Conservation (phyloP, 2,329 filamentous ascomycete species). For the Pleoardoris graminearum region DNA sequence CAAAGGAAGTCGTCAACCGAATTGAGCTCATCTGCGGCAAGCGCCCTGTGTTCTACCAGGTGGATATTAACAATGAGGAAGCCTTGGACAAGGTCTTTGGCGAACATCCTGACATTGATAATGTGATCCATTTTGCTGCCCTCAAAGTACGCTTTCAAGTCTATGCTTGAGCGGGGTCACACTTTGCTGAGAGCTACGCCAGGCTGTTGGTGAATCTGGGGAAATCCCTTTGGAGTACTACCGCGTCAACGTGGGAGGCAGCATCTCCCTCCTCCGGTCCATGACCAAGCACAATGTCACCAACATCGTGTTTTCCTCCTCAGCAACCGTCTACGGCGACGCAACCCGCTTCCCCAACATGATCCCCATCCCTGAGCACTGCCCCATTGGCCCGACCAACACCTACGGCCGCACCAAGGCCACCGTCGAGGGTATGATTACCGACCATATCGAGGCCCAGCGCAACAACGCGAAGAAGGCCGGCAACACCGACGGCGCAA, state of each 20-base stretch:
- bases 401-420: constrained; percentile 97
- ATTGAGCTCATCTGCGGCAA: constrained; percentile 93
- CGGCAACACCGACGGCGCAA: constrained; percentile 66
- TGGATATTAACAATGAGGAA: constrained; percentile 84
- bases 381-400: constrained; percentile 95
- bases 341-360: constrained; percentile 94
- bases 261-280: constrained; percentile 79
- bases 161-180: too few species aligned
- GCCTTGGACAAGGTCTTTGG: constrained; percentile 84
- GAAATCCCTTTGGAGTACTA: constrained; percentile 98
- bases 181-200: constrained; percentile 20
- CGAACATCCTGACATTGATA: constrained; percentile 91
- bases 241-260: constrained; percentile 92
- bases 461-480: constrained; percentile 80
- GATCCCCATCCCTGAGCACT: constrained; percentile 98
- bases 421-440: constrained; percentile 88
- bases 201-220: constrained; percentile 94
- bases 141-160: constrained; percentile 75
- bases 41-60: constrained; percentile 79
- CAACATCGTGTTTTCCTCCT: constrained; percentile 98
- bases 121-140: constrained; percentile 97
- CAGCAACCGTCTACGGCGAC: constrained; percentile 97
- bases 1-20: constrained; percentile 85
- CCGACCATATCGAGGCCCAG: constrained; percentile 85
- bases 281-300: constrained; percentile 90